Conservation (phyloP, 176 grass and related monocot species). For the Saccharum spontaneum region DNA sequence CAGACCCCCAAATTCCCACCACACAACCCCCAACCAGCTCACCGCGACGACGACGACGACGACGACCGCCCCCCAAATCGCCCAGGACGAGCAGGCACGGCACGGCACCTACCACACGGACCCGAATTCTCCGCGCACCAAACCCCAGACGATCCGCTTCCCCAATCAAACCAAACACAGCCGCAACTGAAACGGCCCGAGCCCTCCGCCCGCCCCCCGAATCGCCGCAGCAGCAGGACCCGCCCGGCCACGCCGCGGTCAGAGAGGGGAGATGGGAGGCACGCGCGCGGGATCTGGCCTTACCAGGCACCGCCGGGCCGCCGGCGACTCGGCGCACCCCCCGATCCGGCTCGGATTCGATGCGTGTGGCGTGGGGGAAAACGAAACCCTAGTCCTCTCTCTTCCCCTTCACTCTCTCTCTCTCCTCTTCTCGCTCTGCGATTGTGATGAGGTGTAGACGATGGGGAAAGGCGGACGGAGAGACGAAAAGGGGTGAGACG, state of each 20-base stretch:
- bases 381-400: constrained; percentile 38
- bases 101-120: not conserved
- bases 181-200: no score
- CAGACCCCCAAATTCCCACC: not conserved
- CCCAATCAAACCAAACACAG: not conserved
- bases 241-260: not conserved
- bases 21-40: not conserved
- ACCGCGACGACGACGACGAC: not conserved
- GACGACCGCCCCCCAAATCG: not conserved
- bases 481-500: constrained; percentile 14
- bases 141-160: not conserved
- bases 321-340: not conserved
- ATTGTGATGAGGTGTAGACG: not conserved
- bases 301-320: constrained; percentile 29
- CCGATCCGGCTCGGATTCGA: constrained; percentile 28
- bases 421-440: not conserved
- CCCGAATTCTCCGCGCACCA: not conserved
- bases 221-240: not conserved
- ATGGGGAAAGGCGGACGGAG: constrained; percentile 8
- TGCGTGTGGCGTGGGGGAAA: constrained; percentile 32
- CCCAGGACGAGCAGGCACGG: not conserved
- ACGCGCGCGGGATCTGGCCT: constrained; percentile 2
- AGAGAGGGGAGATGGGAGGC: not conserved
- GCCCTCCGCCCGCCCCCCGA: not conserved
- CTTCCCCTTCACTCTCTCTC: not conserved